A percentile compares a stretch with the other conserved stretches of the same genome.
phyloP scores from a whole-genome alignment of 1,139 yeast species.

The Protomyces macrosporus region DNA sequence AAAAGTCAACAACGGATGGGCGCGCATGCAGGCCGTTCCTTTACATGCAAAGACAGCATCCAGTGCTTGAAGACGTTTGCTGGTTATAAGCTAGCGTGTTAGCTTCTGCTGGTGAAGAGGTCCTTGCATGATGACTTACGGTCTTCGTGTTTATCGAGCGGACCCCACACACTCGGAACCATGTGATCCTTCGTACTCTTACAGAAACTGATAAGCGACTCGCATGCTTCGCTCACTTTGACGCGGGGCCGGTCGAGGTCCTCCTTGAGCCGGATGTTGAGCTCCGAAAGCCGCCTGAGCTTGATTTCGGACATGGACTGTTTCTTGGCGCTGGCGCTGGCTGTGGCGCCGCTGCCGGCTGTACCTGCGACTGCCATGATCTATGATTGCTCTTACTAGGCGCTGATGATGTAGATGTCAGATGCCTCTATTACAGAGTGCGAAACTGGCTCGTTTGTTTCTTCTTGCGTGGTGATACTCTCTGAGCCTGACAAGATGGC shows the following conservation, averaged over 20 bases:
- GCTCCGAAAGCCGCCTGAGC: conserved; percentile 31
- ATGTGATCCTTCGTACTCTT: conserved; percentile 31
- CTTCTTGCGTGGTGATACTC: too few relatives aligned
- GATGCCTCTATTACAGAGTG: too few relatives aligned
- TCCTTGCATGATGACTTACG: conserved; percentile 16
- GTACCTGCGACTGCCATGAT: background rate
- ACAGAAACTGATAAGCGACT: conserved; percentile 31
- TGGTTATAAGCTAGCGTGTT: background rate
- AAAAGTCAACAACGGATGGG: too few relatives aligned
- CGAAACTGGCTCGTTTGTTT: too few relatives aligned
- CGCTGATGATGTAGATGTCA: background rate
- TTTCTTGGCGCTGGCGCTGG: conserved; percentile 26
- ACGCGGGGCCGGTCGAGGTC: conserved; percentile 32
- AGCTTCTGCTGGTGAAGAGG: background rate
- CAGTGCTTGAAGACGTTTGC: background rate
- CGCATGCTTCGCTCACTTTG: conserved; percentile 32
- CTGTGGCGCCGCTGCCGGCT: conserved; percentile 9
- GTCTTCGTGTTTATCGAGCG: conserved; percentile 31
- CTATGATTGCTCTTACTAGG: background rate
- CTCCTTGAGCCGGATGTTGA: conserved; percentile 29
- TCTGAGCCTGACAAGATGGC: too few relatives aligned
- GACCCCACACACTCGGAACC: conserved; percentile 33
- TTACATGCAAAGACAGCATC: background rate
- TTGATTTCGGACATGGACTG: conserved; percentile 31
- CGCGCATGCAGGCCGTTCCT: too few relatives aligned